phyloP scores from a whole-genome alignment of 176 grass and related monocot species.

The Melocanna baccifera region DNA sequence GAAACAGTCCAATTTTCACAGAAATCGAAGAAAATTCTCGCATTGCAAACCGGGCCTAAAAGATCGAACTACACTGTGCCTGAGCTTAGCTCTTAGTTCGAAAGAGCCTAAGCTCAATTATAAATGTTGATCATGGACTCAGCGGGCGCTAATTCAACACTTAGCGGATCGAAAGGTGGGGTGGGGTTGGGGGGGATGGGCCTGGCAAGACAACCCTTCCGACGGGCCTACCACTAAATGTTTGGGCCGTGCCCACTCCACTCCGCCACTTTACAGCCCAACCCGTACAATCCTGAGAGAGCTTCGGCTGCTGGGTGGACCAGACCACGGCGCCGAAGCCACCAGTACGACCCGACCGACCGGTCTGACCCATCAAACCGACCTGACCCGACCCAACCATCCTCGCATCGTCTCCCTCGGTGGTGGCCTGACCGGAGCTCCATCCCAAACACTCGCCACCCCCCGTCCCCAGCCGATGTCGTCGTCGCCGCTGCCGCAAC shows the following conservation, averaged over 20 bases:
- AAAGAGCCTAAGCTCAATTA: not conserved
- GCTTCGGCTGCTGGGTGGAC: not conserved
- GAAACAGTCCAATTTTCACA: no score
- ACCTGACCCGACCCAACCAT: not conserved
- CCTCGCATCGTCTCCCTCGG: not conserved
- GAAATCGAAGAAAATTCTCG: no score
- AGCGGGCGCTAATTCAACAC: not conserved
- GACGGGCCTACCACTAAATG: no score
- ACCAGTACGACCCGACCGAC: not conserved
- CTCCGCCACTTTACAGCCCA: slow-evolving; percentile 17
- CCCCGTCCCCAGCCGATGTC: not conserved
- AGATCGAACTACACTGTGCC: no score
- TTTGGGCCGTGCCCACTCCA: not conserved
- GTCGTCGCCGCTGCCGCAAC: slow-evolving; percentile 11
- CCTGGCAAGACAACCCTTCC: not conserved
- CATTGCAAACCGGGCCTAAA: no score
- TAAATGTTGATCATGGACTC: not conserved
- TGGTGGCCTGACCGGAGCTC: not conserved
- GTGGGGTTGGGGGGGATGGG: not conserved
- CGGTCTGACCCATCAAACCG: not conserved
- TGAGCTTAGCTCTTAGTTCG: no score
- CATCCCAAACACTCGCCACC: slow-evolving; percentile 15
- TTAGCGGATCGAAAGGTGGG: not conserved
- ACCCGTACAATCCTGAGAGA: not conserved
- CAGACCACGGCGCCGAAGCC: not conserved